Evolutionary conservation across 495 filamentous ascomycete species (phyloP).

Genomic region (Tuber indicum): DNA sequence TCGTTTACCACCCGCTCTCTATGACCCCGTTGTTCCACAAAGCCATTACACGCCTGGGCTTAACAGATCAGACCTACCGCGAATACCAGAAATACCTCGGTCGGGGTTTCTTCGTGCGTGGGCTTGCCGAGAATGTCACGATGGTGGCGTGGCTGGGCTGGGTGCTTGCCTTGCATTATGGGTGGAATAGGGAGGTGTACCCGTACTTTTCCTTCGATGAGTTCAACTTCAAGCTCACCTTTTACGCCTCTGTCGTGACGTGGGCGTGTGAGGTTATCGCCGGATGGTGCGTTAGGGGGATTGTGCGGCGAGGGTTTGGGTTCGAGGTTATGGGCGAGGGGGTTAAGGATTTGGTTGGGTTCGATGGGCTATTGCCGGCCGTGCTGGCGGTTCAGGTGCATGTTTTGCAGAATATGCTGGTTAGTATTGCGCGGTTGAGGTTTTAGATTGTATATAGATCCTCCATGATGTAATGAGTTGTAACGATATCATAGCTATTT

Average conservation of each 20-base stretch:
- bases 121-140: conserved; percentile 56
- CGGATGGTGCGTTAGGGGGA: conserved; percentile 51
- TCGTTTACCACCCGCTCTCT: conserved; percentile 50
- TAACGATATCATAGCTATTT: background rate
- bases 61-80: conserved; percentile 52
- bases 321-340: conserved; percentile 57
- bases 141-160: conserved; percentile 60
- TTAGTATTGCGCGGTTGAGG: conserved; percentile 56
- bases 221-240: conserved; percentile 53
- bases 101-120: conserved; percentile 57
- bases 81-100: conserved; percentile 57
- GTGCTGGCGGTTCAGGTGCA: conserved; percentile 57
- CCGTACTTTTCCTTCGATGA: conserved; percentile 42
- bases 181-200: conserved; percentile 49
- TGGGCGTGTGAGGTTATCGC: conserved; percentile 58
- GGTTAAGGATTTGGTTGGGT: conserved; percentile 53
- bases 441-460: conserved; percentile 42
- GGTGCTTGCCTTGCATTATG: conserved; percentile 57
- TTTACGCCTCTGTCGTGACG: conserved; percentile 55
- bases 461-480: background rate
- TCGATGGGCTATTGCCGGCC: conserved; percentile 58
- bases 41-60: conserved; percentile 46
- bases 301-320: conserved; percentile 51
- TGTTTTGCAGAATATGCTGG: conserved; percentile 62
- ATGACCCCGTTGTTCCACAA: conserved; percentile 56